Conservation (phyloP, 1,284 basidiomycete genomes). For the Apiotrichum gamsii region DNA sequence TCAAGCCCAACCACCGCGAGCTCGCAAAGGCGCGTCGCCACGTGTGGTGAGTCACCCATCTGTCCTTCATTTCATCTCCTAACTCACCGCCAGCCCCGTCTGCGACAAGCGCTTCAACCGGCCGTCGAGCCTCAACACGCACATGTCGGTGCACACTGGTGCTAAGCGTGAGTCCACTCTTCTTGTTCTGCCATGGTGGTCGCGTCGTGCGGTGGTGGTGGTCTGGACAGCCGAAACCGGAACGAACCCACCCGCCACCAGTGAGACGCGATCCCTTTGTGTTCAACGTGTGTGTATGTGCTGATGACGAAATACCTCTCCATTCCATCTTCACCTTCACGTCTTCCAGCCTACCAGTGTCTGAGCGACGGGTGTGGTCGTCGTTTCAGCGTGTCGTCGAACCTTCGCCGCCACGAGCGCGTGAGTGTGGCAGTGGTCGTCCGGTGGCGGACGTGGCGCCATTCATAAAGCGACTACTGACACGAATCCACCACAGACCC, state of each 20-base stretch:
- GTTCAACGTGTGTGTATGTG: no score
- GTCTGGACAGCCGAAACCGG: no score
- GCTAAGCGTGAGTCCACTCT: conserved; percentile 55
- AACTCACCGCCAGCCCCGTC: conserved; percentile 39
- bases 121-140: conserved; percentile 59
- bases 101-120: conserved; percentile 59
- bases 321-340: neutral
- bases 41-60: conserved; percentile 18
- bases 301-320: no score
- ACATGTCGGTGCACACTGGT: conserved; percentile 63
- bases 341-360: conserved; percentile 53
- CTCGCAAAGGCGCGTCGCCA: conserved; percentile 17
- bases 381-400: conserved; percentile 58
- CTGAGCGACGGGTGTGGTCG: conserved; percentile 51
- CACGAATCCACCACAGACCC: conserved; percentile 1
- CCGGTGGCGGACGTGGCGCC: neutral
- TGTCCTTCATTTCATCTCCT: no score
- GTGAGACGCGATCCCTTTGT: no score
- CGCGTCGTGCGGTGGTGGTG: no score
- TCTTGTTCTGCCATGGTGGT: no score
- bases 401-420: conserved; percentile 57
- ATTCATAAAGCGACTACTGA: neutral
- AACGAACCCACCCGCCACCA: conserved; percentile 11
- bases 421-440: conserved; percentile 14
- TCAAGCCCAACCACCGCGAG: conserved; percentile 8